These are phyloP conservation scores for Porogramme epimiltina DNA, from an alignment of 1,284 basidiomycete genomes.

Conservation along the genomic window DNA sequence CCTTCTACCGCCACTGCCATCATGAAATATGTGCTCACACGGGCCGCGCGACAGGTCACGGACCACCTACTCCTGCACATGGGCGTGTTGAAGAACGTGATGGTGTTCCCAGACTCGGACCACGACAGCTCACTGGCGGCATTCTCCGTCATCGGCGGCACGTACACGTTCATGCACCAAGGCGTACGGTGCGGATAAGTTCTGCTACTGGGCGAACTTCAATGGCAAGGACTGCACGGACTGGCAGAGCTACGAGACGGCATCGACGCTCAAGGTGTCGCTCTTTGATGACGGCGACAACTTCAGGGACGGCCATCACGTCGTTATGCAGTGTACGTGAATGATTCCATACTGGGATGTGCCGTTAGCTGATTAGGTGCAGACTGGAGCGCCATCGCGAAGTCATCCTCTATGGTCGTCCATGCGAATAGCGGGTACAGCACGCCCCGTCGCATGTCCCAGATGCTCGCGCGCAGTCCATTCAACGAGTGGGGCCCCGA, in stretches of 20 bases:
- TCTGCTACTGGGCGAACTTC: conserved; percentile 87
- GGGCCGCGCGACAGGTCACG: conserved; percentile 40
- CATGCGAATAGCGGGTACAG: conserved; percentile 77
- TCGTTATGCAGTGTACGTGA: conserved; percentile 82
- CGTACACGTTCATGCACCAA: conserved; percentile 80
- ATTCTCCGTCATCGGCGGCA: conserved; percentile 59
- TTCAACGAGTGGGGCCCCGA: conserved; percentile 94
- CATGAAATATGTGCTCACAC: conserved; percentile 1
- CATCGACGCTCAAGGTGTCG: conserved; percentile 60
- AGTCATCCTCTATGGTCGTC: conserved; percentile 66
- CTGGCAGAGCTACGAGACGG: conserved; percentile 78
- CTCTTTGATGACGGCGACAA: conserved; percentile 55
- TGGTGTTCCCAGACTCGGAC: conserved; percentile 82
- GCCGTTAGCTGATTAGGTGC: too few species aligned
- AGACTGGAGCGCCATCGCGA: conserved; percentile 77
- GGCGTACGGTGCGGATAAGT: conserved; percentile 84
- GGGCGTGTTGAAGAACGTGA: conserved; percentile 71
- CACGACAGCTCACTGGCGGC: conserved; percentile 72
- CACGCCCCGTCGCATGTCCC: conserved; percentile 75
- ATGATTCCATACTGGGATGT: not conserved
- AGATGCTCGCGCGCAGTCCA: conserved; percentile 81
- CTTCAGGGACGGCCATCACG: conserved; percentile 84
- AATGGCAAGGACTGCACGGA: conserved; percentile 81
- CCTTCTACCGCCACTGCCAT: not conserved
- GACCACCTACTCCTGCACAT: conserved; percentile 84